Conservation (phyloP, 371 early-diverging fungal species). For the Vairimorpha necatrix region DNA sequence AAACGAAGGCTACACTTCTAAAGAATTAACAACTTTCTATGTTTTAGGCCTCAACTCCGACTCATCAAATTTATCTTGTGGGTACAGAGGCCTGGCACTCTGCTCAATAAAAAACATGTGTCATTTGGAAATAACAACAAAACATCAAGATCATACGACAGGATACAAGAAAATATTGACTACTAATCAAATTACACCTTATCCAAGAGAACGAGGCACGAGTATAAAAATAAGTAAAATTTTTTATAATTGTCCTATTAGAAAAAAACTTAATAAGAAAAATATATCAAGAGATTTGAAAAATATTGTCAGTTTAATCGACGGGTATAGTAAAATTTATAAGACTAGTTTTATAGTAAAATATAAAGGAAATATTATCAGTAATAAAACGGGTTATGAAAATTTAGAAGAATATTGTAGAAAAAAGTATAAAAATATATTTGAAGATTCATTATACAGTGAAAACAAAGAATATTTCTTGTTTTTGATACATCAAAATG, state of each 20-base stretch:
- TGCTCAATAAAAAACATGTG: constrained; percentile 50
- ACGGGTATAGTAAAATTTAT: constrained; percentile 69
- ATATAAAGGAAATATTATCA: constrained; percentile 37
- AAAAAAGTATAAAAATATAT: constrained; percentile 9
- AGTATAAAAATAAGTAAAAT: constrained; percentile 72
- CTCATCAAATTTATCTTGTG: constrained; percentile 39
- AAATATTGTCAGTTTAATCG: constrained; percentile 72
- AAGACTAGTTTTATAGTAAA: constrained; percentile 41
- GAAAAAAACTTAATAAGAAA: constrained; percentile 69
- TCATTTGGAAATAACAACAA: constrained; percentile 52
- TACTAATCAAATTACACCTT: not conserved
- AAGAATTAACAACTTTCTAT: constrained; percentile 47
- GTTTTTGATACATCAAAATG: constrained; percentile 28
- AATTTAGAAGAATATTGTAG: constrained; percentile 24
- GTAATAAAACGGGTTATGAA: constrained; percentile 9
- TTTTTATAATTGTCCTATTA: constrained; percentile 78
- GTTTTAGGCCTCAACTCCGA: constrained; percentile 16
- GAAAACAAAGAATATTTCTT: constrained; percentile 26
- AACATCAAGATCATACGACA: not conserved
- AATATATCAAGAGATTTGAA: constrained; percentile 73
- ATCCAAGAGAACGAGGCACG: constrained; percentile 72
- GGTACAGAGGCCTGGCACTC: constrained; percentile 63
- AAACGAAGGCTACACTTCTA: constrained; percentile 43
- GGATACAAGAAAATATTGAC: constrained; percentile 22
- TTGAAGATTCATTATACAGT: not conserved